A percentile compares a stretch with the other conserved stretches of the same genome.
These are phyloP conservation scores for Stachybotrys elegans DNA, from an alignment of 2,329 filamentous ascomycete genomes.

Conservation along the genomic window DNA sequence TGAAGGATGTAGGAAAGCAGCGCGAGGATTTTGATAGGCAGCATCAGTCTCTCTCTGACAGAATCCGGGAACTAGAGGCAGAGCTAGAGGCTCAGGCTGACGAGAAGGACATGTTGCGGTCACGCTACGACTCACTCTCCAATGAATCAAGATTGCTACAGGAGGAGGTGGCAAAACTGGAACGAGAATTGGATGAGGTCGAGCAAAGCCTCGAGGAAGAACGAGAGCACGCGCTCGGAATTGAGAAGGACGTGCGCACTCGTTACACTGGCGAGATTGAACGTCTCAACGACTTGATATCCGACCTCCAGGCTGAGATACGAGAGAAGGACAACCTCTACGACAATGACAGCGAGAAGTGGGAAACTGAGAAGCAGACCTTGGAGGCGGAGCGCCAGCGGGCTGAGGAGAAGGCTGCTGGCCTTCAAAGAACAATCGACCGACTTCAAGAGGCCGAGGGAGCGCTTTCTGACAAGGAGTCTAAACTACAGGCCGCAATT, in stretches of 20 bases:
- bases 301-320: conserved; percentile 57
- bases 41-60: conserved; percentile 35
- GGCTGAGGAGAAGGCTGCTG: conserved; percentile 61
- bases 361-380: conserved; percentile 59
- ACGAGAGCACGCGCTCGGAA: conserved; percentile 51
- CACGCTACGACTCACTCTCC: conserved; percentile 61
- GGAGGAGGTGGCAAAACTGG: conserved; percentile 51
- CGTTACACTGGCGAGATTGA: conserved; percentile 42
- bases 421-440: conserved; percentile 67
- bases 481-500: conserved; percentile 61
- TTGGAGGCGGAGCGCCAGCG: conserved; percentile 61
- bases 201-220: conserved; percentile 47
- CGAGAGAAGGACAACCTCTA: conserved; percentile 66
- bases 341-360: conserved; percentile 66
- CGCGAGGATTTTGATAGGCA: conserved; percentile 22
- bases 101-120: conserved; percentile 66
- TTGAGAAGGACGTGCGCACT: conserved; percentile 53
- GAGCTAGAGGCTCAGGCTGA: conserved; percentile 55
- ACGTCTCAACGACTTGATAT: conserved; percentile 53
- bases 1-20: conserved; percentile 35
- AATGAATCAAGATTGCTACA: conserved; percentile 64
- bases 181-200: conserved; percentile 41
- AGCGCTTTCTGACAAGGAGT: conserved; percentile 62
- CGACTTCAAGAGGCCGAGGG: conserved; percentile 64
- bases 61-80: conserved; percentile 50